phyloP scores from a whole-genome alignment of 2,329 filamentous ascomycete species.

The Fusarium devonianum region DNA sequence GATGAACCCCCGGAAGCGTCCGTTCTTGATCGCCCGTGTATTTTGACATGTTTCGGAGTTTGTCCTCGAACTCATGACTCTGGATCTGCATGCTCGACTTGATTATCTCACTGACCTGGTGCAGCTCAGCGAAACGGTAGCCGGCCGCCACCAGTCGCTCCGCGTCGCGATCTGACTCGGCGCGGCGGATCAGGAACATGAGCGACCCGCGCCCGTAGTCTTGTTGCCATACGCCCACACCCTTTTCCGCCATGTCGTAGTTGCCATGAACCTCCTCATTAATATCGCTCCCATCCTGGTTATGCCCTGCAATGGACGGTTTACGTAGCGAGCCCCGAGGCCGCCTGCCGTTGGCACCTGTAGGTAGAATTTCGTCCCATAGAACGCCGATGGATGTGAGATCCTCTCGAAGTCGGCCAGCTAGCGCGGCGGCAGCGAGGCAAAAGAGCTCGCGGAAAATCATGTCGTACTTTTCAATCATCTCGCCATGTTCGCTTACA shows the following conservation, averaged over 20 bases:
- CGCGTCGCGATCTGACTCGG: slow-evolving; percentile 64
- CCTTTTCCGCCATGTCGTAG: slow-evolving; percentile 53
- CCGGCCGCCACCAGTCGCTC: slow-evolving; percentile 73
- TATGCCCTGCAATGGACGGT: slow-evolving; percentile 17
- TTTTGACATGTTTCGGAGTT: slow-evolving; percentile 69
- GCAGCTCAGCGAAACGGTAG: slow-evolving; percentile 77
- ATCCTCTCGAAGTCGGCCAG: slow-evolving; percentile 68
- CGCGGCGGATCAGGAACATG: slow-evolving; percentile 77
- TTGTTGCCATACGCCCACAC: slow-evolving; percentile 39
- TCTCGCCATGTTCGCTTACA: slow-evolving; percentile 61
- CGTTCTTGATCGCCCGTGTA: slow-evolving; percentile 59
- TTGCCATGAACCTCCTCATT: slow-evolving; percentile 33
- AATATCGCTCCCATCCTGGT: slow-evolving; percentile 14
- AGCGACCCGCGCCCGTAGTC: slow-evolving; percentile 75
- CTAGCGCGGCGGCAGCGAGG: slow-evolving; percentile 77
- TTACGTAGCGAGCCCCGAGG: slow-evolving; percentile 28
- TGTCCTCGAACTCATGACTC: slow-evolving; percentile 63
- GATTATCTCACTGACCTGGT: slow-evolving; percentile 73
- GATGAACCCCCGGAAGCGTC: slow-evolving; percentile 60
- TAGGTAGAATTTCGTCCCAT: slow-evolving; percentile 78
- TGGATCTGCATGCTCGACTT: slow-evolving; percentile 78
- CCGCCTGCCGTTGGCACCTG: slow-evolving; percentile 54
- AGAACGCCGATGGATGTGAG: slow-evolving; percentile 71
- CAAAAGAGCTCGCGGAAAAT: slow-evolving; percentile 87
- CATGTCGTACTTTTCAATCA: slow-evolving; percentile 74